Conservation (phyloP, 2,329 filamentous ascomycete genomes). For the Epichloe brachyelytri region DNA sequence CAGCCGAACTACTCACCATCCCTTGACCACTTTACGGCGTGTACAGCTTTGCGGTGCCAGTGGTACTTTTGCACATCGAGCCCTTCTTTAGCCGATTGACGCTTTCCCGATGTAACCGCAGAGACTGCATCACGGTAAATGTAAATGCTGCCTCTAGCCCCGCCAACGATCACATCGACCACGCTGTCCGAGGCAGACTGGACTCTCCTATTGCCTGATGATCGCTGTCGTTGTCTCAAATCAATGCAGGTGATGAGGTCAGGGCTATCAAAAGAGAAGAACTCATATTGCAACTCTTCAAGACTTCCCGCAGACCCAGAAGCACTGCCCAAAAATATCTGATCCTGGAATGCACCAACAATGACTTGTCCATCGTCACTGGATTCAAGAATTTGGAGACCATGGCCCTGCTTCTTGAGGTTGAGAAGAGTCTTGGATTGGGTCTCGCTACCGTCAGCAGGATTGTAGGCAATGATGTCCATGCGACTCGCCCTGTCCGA, state of each 20-base stretch:
- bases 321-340: constrained; percentile 22
- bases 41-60: constrained; percentile 81
- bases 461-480: constrained; percentile 34
- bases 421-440: constrained; percentile 24
- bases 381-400: constrained; percentile 30
- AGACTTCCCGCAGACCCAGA: constrained; percentile 12
- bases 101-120: constrained; percentile 34
- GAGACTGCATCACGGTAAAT: constrained; percentile 65
- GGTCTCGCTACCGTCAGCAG: constrained; percentile 16
- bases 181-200: constrained; percentile 21
- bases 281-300: constrained; percentile 33
- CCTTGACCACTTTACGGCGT: constrained; percentile 77
- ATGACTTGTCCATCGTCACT: constrained; percentile 45
- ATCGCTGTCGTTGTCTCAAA: constrained; percentile 30
- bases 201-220: constrained; percentile 12
- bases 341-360: constrained; percentile 26
- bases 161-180: constrained; percentile 68
- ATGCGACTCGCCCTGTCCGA: constrained; percentile 21
- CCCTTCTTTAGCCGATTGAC: constrained; percentile 31
- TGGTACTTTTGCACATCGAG: constrained; percentile 57
- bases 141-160: constrained; percentile 62
- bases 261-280: constrained; percentile 44
- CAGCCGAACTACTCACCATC: constrained; percentile 49
- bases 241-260: constrained; percentile 58
- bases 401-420: constrained; percentile 22